phyloP scores from a whole-genome alignment of 495 filamentous ascomycete species.

The Daldinia caldariorum region DNA sequence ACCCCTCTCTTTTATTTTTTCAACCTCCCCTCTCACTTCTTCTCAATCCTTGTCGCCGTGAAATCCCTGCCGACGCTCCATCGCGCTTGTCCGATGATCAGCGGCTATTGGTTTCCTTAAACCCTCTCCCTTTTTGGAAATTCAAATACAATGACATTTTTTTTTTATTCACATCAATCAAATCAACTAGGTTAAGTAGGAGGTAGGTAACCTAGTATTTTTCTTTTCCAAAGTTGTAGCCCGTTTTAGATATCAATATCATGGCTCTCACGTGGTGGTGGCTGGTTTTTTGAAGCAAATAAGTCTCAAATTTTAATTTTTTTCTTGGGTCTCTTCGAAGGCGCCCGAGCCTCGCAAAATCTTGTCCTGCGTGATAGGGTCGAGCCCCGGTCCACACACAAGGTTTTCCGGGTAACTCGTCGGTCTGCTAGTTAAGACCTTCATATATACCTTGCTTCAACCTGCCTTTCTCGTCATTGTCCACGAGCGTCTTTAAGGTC shows the following conservation, averaged over 20 bases:
- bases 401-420: constrained; percentile 35
- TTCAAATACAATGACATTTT: constrained; percentile 14
- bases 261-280: constrained; percentile 43
- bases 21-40: constrained; percentile 28
- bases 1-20: constrained; percentile 27
- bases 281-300: constrained; percentile 37
- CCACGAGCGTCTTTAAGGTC: constrained; percentile 16
- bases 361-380: constrained; percentile 28
- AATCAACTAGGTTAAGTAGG: no score
- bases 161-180: no score
- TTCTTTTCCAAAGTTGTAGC: constrained; percentile 18
- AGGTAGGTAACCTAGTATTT: no score
- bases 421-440: constrained; percentile 41
- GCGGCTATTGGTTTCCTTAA: constrained; percentile 45
- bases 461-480: constrained; percentile 33
- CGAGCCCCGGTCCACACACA: constrained; percentile 27
- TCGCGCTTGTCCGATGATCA: constrained; percentile 49
- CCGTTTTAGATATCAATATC: constrained; percentile 30
- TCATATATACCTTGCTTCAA: constrained; percentile 19
- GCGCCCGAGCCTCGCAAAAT: constrained; percentile 24
- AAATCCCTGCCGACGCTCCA: constrained; percentile 44
- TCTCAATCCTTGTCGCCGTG: constrained; percentile 26
- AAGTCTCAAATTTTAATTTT: constrained; percentile 26
- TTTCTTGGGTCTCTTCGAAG: constrained; percentile 21
- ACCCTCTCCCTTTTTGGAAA: constrained; percentile 46